Evolutionary conservation across 202 grass and related monocot species (phyloP).

Genomic region (Setaria italica): DNA sequence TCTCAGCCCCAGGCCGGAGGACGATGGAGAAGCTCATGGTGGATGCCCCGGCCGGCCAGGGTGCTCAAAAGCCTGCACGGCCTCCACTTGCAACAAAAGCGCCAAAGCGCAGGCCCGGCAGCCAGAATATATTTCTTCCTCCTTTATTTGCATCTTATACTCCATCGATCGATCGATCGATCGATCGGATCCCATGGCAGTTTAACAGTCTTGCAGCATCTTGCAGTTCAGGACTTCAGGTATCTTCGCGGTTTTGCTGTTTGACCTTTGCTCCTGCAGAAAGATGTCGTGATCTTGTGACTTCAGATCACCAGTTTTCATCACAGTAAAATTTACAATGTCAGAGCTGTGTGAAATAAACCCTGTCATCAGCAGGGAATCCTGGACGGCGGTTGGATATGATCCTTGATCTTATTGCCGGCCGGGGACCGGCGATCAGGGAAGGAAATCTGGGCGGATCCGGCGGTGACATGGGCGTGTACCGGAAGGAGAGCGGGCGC

Average conservation of each 20-base stretch:
- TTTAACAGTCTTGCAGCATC: slow-evolving; percentile 24
- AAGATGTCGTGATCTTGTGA: background rate
- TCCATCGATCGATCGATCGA: background rate
- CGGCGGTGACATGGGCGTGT: slow-evolving; percentile 43
- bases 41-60: slow-evolving; percentile 6
- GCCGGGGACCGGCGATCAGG: background rate
- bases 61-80: slow-evolving; percentile 28
- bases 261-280: background rate
- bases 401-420: slow-evolving; percentile 40
- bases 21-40: background rate
- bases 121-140: background rate
- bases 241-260: background rate
- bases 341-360: background rate
- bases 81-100: slow-evolving; percentile 36
- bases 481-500: slow-evolving; percentile 32
- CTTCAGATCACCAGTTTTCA: background rate
- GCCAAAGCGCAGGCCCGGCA: background rate
- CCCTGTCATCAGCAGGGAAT: slow-evolving; percentile 12
- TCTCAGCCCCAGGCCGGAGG: slow-evolving; percentile 1
- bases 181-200: background rate
- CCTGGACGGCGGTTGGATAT: slow-evolving; percentile 29
- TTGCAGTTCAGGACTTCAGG: background rate
- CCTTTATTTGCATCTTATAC: background rate
- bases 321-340: background rate
- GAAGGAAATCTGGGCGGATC: slow-evolving; percentile 56